Base-by-base conservation (phyloP, 2,329 filamentous ascomycete species). In the Reticulascus tulasneorum region DNA sequence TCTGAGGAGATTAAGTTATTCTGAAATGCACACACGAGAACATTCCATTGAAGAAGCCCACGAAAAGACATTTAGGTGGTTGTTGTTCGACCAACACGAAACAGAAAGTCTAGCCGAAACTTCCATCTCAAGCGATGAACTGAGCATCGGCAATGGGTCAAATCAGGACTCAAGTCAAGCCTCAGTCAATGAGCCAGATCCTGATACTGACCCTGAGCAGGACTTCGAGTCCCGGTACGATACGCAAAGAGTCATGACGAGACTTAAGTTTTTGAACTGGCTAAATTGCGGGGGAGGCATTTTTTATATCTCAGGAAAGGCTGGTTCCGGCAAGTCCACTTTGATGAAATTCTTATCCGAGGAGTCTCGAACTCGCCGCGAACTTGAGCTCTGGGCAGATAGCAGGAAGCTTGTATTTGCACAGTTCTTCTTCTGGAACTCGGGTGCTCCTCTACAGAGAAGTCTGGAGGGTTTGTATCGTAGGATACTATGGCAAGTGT, bases 281-380 rank as follows among this genome's bases (percentile, higher is more conserved):
- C 31, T 33, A 10, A 7, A n/a, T 9, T 17, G 9, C 22, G 23
- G 26, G 12, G n/a, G 18, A 8, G 15, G 12, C 9, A 10, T 33
- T 13, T 33, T 23, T 24, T 33, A 23, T 12, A 33, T 33, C 12
- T 17, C 23, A 8, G 31, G 31, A 5, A 33, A 33, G 10, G 20
- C 30, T 16, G 21, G 30, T 15, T 33, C 21, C 2, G 30, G 30
- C 11, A 33, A 33, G 5, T 33, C 23, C 6, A 33, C 31, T n/a
- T 15, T 33, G 8, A 33, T 33, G 31, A 33, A 33, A 15, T 18
- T 21, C 16, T 25, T 33, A 16, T 17, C 23, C 15, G 12, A 33
- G 26, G 29, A 31, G n/a, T 21, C 18, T n/a, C 7, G 5, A 4
- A 25, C 10, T 15, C 31, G 2, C 18, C 11, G 26, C 2, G 7